Base-by-base conservation (phyloP, 768 basidiomycete species). In the Stropharia rugosoannulata region DNA sequence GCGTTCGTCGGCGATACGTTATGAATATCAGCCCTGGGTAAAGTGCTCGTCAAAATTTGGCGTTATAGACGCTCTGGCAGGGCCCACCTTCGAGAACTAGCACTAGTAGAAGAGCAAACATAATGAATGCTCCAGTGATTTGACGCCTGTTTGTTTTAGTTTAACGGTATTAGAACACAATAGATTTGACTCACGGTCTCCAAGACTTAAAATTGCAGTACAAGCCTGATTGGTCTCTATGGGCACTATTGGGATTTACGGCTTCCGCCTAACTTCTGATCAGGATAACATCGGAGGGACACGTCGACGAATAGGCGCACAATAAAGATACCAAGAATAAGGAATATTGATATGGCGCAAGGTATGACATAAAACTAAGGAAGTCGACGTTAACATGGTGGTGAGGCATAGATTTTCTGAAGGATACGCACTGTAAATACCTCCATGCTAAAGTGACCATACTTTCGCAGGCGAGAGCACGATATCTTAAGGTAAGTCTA, bases 81-180 rank as follows among this genome's bases (percentile, higher is more conserved):
- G 5, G 6, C 29, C 22, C 45, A 54, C 60, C 50, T 54, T 58
- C 60, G 6, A 62, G 7, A 4, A 59, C 39, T 16, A 62, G 27
- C n/a, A 62, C 47, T 16, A 48, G 35, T 5, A 62, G 18, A 43
- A 62, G 52, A 16, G 46, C 54, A 18, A 39, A 49, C 13, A 57
- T 53, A 15, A 55, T 54, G 2, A 53, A 36, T n/a, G 48, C 49
- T 8, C 51, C 47, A 36, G 57, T 56, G 13, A 56, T 36, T 22
- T 47, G 50, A 25, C 42, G 54, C 25, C 45, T 52, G 41, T 32
- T 51, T 4, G 25, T 25, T 3, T 19, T 44, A 13, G 36, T 15
- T 16, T 8, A 11, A 37, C 8, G 5, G 9, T 40, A 15, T 52
- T 13, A 16, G n/a, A 13, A 15, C 27, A 42, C 32, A 19, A 15